These are phyloP conservation scores for Leucosporidium yakuticum DNA, from an alignment of 768 basidiomycete genomes.

Conservation along the genomic window DNA sequence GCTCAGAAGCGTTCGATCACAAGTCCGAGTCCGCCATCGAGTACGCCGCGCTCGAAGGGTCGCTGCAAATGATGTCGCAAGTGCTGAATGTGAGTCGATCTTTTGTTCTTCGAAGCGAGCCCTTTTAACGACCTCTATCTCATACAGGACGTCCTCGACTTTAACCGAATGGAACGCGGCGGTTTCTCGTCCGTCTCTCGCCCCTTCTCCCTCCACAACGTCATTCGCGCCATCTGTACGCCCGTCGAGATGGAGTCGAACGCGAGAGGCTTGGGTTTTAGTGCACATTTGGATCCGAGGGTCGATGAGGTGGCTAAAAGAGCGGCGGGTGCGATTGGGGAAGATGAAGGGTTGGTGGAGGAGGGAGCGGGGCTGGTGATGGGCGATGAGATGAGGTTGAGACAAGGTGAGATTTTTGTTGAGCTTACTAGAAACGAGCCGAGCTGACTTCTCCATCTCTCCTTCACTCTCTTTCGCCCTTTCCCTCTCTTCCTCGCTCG, in stretches of 20 bases:
- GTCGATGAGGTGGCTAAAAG: constrained; percentile 39
- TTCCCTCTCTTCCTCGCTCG: neutral
- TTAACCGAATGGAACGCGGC: constrained; percentile 65
- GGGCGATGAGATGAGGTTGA: constrained; percentile 44
- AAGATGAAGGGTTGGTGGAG: constrained; percentile 11
- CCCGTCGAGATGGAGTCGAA: constrained; percentile 39
- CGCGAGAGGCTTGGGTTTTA: constrained; percentile 36
- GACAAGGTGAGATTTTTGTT: constrained; percentile 29
- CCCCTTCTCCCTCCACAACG: constrained; percentile 50
- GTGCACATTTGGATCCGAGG: constrained; percentile 37
- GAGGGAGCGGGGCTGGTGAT: constrained; percentile 37
- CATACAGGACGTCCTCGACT: constrained; percentile 33
- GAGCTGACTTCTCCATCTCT: no score
- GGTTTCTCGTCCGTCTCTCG: constrained; percentile 55
- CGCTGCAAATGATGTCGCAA: constrained; percentile 75
- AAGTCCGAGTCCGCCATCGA: constrained; percentile 68
- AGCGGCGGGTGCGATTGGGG: constrained; percentile 21
- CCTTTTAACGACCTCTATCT: neutral
- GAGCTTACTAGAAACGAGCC: no score
- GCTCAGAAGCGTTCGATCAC: constrained; percentile 61
- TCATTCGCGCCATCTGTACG: constrained; percentile 45
- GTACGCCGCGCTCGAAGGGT: constrained; percentile 77
- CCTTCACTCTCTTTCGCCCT: neutral
- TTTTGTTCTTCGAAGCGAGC: neutral
- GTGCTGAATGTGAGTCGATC: constrained; percentile 42